Conservation (phyloP, 768 basidiomycete genomes). For the Termitomyces sp. region DNA sequence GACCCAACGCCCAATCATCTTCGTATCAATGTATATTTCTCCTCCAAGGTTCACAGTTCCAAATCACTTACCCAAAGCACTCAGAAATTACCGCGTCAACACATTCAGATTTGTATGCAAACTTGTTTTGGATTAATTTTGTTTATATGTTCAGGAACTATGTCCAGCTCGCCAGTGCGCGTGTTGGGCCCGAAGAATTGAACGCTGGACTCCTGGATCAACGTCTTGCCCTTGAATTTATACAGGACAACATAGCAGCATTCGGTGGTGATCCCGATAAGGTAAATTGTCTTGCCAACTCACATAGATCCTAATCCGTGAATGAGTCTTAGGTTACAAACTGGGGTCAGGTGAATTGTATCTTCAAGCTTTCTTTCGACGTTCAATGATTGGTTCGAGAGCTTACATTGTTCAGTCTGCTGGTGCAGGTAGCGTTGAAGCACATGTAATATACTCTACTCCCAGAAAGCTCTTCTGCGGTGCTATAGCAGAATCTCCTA, state of each 20-base stretch:
- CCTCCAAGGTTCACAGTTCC: background rate
- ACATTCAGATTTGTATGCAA: constrained; percentile 49
- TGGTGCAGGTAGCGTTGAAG: constrained; percentile 43
- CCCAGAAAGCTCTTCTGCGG: constrained; percentile 37
- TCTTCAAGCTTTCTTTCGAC: background rate
- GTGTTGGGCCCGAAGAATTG: constrained; percentile 40
- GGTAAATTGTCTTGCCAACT: constrained; percentile 17
- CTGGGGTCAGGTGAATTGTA: constrained; percentile 30
- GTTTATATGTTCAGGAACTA: background rate
- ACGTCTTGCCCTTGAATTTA: constrained; percentile 47
- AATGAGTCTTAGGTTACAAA: constrained; percentile 37
- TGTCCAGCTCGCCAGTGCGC: constrained; percentile 37
- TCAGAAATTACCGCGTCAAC: constrained; percentile 52
- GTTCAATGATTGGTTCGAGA: background rate
- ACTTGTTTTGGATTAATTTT: background rate
- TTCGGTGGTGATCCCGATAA: constrained; percentile 63
- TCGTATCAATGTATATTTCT: constrained; percentile 39
- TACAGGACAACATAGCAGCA: constrained; percentile 57
- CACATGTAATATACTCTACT: constrained; percentile 40
- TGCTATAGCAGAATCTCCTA: constrained; percentile 46
- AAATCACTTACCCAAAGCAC: background rate
- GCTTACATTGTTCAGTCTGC: constrained; percentile 31
- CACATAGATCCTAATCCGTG: background rate
- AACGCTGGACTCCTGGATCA: constrained; percentile 62
- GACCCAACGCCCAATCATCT: constrained; percentile 47